These are phyloP conservation scores for Tympanopsis confertula DNA, from an alignment of 2,329 filamentous ascomycete species.

Conservation along the genomic window DNA sequence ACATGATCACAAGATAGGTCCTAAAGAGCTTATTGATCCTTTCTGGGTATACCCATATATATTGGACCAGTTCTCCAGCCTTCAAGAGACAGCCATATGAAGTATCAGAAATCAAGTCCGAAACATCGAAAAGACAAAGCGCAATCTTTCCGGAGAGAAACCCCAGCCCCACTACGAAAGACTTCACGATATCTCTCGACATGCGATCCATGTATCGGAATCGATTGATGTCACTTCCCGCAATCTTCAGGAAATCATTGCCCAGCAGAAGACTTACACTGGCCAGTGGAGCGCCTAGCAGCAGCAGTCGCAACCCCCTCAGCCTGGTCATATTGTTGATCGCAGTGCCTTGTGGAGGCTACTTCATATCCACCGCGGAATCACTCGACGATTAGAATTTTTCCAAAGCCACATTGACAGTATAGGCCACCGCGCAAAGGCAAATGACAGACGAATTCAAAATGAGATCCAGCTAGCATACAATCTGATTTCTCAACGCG, in stretches of 20 bases:
- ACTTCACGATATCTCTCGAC: slow-evolving; percentile 28
- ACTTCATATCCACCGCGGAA: too few species aligned
- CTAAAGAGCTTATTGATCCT: slow-evolving; percentile 10
- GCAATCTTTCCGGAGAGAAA: slow-evolving; percentile 4
- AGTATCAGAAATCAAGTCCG: slow-evolving; percentile 20
- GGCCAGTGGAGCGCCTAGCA: too few species aligned
- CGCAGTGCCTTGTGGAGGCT: too few species aligned
- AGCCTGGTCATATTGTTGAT: too few species aligned
- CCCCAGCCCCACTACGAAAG: slow-evolving; percentile 18
- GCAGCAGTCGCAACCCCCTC: too few species aligned
- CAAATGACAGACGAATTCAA: too few species aligned
- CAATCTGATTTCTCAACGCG: too few species aligned
- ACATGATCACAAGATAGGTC: slow-evolving; percentile 2
- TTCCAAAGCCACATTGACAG: too few species aligned
- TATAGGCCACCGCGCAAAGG: too few species aligned
- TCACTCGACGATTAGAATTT: too few species aligned
- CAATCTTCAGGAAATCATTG: slow-evolving; percentile 17
- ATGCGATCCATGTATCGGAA: slow-evolving; percentile 30
- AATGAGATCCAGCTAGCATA: too few species aligned
- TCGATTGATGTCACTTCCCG: slow-evolving; percentile 21
- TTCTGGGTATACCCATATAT: slow-evolving; percentile 23
- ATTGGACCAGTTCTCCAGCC: slow-evolving; percentile 13
- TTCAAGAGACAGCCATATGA: slow-evolving; percentile 26
- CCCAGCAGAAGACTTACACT: slow-evolving; percentile 14
- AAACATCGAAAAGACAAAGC: slow-evolving; percentile 13